A percentile compares a stretch with the other conserved stretches of the same genome.
Evolutionary conservation across 2,329 filamentous ascomycete genomes (phyloP).

Genomic region (Pyricularia sp.): DNA sequence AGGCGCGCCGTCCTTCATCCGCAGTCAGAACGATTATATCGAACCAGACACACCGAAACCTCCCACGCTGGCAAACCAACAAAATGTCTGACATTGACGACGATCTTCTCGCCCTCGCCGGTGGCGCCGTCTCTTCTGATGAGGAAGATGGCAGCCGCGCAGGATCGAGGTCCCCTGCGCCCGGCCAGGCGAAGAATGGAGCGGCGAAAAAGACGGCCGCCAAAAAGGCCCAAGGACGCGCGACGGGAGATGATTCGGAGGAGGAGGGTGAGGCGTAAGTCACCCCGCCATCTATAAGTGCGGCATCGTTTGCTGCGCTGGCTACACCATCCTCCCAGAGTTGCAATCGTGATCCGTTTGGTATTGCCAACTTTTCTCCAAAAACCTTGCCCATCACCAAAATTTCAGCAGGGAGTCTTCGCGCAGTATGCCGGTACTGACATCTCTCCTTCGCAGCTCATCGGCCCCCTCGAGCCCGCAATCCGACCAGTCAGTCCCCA

Average conservation of each 20-base stretch:
- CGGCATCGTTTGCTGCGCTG: not conserved
- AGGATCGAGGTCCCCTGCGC: conserved; percentile 40
- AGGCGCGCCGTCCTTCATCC: not conserved
- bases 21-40: not conserved
- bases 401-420: not conserved
- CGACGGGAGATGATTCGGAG: conserved; percentile 41
- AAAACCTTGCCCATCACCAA: not conserved
- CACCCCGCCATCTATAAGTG: conserved; percentile 6
- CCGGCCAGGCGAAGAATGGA: conserved; percentile 24
- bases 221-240: conserved; percentile 42
- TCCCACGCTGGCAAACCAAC: not conserved
- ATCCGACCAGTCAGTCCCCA: conserved; percentile 73
- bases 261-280: conserved; percentile 82
- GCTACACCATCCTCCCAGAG: not conserved
- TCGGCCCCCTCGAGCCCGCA: conserved; percentile 59
- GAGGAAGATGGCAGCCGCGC: conserved; percentile 47
- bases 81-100: conserved; percentile 86
- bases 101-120: conserved; percentile 86
- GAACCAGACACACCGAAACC: not conserved
- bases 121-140: conserved; percentile 57
- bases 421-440: not conserved
- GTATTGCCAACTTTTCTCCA: not conserved
- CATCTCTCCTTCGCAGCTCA: conserved; percentile 40
- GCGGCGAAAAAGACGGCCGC: conserved; percentile 23
- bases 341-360: not conserved